Evolutionary conservation across 2,329 filamentous ascomycete genomes (phyloP).

Genomic region (Apiospora hydei): DNA sequence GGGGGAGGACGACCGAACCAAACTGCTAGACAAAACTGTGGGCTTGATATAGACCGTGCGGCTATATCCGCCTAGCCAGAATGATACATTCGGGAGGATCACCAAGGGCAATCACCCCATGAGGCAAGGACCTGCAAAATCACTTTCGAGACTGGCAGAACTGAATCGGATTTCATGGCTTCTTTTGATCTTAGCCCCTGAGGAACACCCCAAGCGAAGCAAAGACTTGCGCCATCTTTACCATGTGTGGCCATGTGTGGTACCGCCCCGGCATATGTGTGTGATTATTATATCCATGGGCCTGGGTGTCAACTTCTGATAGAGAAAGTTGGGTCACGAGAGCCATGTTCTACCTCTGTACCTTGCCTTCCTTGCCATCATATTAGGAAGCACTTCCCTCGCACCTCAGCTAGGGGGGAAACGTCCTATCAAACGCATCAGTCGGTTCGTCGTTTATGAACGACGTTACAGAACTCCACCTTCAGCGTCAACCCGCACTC

Average conservation of each 20-base stretch:
- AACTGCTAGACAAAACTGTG: background rate
- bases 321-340: background rate
- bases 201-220: background rate
- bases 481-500: background rate
- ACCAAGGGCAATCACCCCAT: background rate
- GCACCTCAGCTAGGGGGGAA: background rate
- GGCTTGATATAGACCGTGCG: background rate
- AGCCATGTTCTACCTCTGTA: background rate
- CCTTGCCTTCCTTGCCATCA: background rate
- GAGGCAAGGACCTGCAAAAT: slow-evolving; percentile 8
- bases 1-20: background rate
- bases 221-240: background rate
- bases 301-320: background rate
- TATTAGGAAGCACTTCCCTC: slow-evolving; percentile 3
- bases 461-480: slow-evolving; percentile 2
- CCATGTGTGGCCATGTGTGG: background rate
- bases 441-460: background rate
- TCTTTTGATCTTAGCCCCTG: slow-evolving; percentile 17
- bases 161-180: slow-evolving; percentile 11
- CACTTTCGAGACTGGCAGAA: background rate
- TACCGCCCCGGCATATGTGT: background rate
- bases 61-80: slow-evolving; percentile 9
- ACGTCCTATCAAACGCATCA: background rate
- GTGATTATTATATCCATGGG: background rate
- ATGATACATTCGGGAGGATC: background rate